Evolutionary conservation across 768 basidiomycete genomes (phyloP).

Genomic region (Rhizopogon rudus): DNA sequence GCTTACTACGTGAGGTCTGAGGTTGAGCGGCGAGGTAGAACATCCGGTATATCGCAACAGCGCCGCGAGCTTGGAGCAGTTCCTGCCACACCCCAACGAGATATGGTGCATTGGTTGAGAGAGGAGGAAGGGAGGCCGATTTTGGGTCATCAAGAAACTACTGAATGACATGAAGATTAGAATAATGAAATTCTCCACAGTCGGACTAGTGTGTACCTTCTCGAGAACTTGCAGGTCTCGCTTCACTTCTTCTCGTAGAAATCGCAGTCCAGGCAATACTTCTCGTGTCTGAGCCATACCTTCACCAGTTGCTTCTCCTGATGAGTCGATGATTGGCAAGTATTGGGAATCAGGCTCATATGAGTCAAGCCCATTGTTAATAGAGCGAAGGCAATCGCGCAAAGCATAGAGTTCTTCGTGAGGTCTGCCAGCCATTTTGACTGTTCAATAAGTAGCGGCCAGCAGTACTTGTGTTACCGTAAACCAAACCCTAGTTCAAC

Average conservation of each 20-base stretch:
- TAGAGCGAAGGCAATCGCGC: slow-evolving; percentile 12
- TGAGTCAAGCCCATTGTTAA: slow-evolving; percentile 18
- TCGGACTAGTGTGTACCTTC: slow-evolving; percentile 23
- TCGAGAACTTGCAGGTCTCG: slow-evolving; percentile 39
- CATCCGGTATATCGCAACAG: slow-evolving; percentile 56
- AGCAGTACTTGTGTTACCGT: too few species aligned
- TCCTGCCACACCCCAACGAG: slow-evolving; percentile 82
- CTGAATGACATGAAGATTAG: slow-evolving; percentile 28
- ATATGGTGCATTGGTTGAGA: slow-evolving; percentile 78
- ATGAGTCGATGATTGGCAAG: slow-evolving; percentile 33
- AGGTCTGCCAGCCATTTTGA: not conserved
- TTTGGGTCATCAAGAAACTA: slow-evolving; percentile 54
- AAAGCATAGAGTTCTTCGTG: slow-evolving; percentile 4
- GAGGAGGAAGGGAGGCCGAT: slow-evolving; percentile 39
- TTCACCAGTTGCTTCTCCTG: slow-evolving; percentile 10
- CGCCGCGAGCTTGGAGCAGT: slow-evolving; percentile 53
- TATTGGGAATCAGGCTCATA: slow-evolving; percentile 17
- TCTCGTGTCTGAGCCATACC: slow-evolving; percentile 6
- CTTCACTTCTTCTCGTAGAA: slow-evolving; percentile 35
- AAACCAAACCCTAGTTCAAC: too few species aligned
- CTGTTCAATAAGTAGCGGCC: too few species aligned
- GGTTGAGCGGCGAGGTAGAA: slow-evolving; percentile 24
- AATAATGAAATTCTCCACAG: not conserved
- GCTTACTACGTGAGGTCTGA: not conserved
- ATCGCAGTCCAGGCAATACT: slow-evolving; percentile 34